Evolutionary conservation across 768 basidiomycete genomes (phyloP).

Genomic region (Termitomyces eurrhizus): DNA sequence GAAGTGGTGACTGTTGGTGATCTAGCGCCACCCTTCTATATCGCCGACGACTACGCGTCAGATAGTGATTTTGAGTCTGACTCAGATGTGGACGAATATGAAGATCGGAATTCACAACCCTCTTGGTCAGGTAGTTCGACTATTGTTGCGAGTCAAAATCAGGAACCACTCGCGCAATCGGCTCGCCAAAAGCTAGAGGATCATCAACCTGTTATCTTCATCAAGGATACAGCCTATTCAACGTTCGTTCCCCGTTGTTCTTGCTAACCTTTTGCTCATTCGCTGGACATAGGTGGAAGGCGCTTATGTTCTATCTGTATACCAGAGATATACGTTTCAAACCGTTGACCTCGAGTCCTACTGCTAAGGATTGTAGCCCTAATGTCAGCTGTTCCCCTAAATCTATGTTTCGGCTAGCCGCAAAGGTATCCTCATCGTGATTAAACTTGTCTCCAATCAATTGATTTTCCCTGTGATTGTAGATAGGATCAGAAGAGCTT

Average conservation of each 20-base stretch:
- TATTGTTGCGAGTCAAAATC: neutral
- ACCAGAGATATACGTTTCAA: slow-evolving; percentile 28
- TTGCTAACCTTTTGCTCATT: neutral
- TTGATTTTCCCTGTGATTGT: neutral
- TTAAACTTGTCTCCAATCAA: neutral
- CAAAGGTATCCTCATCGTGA: slow-evolving; percentile 26
- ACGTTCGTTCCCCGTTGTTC: slow-evolving; percentile 10
- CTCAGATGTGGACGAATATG: neutral
- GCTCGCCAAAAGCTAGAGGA: neutral
- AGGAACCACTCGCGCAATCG: neutral
- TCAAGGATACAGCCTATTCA: slow-evolving; percentile 15
- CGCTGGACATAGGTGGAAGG: slow-evolving; percentile 27
- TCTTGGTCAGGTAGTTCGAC: neutral
- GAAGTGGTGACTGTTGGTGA: slow-evolving; percentile 2
- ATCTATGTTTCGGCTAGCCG: slow-evolving; percentile 39
- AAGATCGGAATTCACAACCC: neutral
- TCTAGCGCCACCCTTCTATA: neutral
- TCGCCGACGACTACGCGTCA: slow-evolving; percentile 14
- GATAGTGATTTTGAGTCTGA: slow-evolving; percentile 20
- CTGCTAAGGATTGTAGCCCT: slow-evolving; percentile 6
- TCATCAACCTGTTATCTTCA: slow-evolving; percentile 10
- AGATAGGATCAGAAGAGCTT: slow-evolving; percentile 19
- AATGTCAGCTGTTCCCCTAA: slow-evolving; percentile 32
- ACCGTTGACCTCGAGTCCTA: slow-evolving; percentile 16
- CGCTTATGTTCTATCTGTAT: slow-evolving; percentile 35